Evolutionary conservation across 2,329 filamentous ascomycete species (phyloP), one percentile per base, ranked within the genome.

Genomic region (Sporothrix dimorphospora): DNA sequence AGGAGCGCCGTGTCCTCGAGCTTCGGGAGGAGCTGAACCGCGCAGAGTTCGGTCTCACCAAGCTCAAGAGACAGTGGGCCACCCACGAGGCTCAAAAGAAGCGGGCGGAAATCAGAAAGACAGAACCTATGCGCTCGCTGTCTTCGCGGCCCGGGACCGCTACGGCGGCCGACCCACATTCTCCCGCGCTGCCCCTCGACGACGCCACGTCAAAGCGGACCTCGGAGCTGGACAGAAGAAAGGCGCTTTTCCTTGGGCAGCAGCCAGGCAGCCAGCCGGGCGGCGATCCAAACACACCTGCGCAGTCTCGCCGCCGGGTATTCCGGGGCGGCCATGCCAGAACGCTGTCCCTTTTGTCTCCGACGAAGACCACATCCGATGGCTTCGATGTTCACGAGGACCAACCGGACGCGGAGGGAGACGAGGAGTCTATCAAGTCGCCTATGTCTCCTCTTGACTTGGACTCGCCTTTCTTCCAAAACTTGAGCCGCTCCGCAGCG

Each of bases 1-100:
- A 98, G 82, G 96, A 99, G 83, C 88, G 96, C 72, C 90, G 90
- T 76, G 95, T 99, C 1, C 83, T 99, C 72, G 96, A 98, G 81
- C 84, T 99, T 69, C 92, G 91, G 73, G 96, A 99, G 80, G 95
- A 98, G 81, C 85, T 99, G n/a, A 83, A 85, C 30, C 91, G 90
- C 73, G 95, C 96, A 6, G 95, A 99, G 79, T 82, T 84, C 14
- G 92, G 97, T 63, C 84, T 99, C 53, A 84, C 85, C 63, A 87
- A 84, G 55, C 84, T 99, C 74, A 98, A 98, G 84, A 91, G 88
- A 77, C 91, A 94, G 80, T 98, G 93, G 91, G 88, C 92, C 1
- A 82, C 85, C 16, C 90, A 94, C 73, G 94, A 98, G 79, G 90
- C 89, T 63, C 87, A 89, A 73, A 93, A 90, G 82, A 95, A 95